These are phyloP conservation scores for Vitis hybrid DNA, from an alignment of 177 flowering plant genomes.

Conservation along the genomic window DNA sequence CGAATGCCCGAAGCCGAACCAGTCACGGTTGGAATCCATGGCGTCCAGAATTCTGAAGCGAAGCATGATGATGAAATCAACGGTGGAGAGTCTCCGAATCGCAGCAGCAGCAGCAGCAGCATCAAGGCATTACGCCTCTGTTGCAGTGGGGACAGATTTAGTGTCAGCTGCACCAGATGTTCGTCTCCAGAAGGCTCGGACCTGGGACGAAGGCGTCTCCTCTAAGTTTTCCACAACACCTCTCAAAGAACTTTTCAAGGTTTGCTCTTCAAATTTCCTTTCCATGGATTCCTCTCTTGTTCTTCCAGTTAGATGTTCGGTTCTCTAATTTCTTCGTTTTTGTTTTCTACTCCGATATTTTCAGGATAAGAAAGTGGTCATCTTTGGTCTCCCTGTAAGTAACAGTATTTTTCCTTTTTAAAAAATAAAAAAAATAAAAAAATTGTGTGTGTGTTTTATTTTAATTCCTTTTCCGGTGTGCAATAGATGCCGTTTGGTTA, in stretches of 20 bases:
- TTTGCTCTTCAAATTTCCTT: conserved; percentile 4
- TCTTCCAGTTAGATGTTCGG: too few species aligned
- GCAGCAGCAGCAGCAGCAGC: conserved; percentile 3
- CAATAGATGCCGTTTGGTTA: too few species aligned
- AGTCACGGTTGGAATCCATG: too few species aligned
- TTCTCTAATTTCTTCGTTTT: not conserved
- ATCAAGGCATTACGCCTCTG: conserved; percentile 50
- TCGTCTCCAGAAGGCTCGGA: conserved; percentile 86
- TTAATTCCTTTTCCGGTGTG: not conserved
- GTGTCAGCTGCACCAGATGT: conserved; percentile 70
- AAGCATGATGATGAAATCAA: too few species aligned
- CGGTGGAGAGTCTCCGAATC: too few species aligned
- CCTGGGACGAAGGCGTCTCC: conserved; percentile 94
- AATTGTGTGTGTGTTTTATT: not conserved
- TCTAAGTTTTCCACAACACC: conserved; percentile 92
- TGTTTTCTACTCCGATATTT: conserved; percentile 7
- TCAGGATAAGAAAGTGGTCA: conserved; percentile 80
- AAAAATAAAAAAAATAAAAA: too few species aligned
- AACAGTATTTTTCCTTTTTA: not conserved
- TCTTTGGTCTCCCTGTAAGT: conserved; percentile 88
- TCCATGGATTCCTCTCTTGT: not conserved
- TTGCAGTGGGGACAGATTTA: conserved; percentile 77
- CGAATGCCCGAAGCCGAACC: too few species aligned
- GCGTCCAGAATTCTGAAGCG: too few species aligned
- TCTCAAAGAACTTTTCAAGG: conserved; percentile 79